phyloP scores from a whole-genome alignment of 192 early-diverging fungal species.

The Geosiphon pyriformis region DNA sequence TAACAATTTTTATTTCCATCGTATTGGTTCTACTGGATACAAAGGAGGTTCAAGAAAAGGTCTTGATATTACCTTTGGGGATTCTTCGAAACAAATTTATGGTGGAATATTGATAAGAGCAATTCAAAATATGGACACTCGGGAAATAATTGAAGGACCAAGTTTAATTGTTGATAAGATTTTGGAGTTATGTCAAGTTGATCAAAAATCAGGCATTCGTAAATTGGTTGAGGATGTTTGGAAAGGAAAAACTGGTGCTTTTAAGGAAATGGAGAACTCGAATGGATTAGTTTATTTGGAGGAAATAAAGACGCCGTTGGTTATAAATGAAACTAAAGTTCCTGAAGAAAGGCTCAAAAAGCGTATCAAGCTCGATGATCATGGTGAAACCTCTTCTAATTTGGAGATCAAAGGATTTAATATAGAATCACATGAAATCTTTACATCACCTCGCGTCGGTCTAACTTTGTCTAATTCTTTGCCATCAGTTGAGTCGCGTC shows the following conservation, averaged over 20 bases:
- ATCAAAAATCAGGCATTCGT: constrained; percentile 1
- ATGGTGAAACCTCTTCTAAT: not conserved
- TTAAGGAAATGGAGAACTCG: constrained; percentile 1
- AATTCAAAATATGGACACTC: constrained; percentile 27
- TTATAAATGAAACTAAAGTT: not conserved
- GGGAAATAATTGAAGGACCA: constrained; percentile 30
- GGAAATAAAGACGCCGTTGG: not conserved
- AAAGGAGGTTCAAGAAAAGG: constrained; percentile 33
- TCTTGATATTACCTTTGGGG: constrained; percentile 32
- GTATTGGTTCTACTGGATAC: constrained; percentile 26
- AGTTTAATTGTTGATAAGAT: constrained; percentile 32
- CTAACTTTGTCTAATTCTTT: constrained; percentile 9
- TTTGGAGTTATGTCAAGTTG: constrained; percentile 10
- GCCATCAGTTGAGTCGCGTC: not conserved
- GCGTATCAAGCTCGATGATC: not conserved
- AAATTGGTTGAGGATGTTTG: constrained; percentile 17
- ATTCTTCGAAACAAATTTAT: constrained; percentile 17
- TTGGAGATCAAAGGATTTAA: not conserved
- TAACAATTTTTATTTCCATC: constrained; percentile 34
- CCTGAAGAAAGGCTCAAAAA: not conserved
- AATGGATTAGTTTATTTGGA: constrained; percentile 8
- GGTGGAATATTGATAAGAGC: constrained; percentile 32
- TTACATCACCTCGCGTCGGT: constrained; percentile 16
- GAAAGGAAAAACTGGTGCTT: constrained; percentile 11
- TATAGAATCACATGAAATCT: not conserved